Conservation (phyloP, 768 basidiomycete genomes). For the Cytidiella melzeri region DNA sequence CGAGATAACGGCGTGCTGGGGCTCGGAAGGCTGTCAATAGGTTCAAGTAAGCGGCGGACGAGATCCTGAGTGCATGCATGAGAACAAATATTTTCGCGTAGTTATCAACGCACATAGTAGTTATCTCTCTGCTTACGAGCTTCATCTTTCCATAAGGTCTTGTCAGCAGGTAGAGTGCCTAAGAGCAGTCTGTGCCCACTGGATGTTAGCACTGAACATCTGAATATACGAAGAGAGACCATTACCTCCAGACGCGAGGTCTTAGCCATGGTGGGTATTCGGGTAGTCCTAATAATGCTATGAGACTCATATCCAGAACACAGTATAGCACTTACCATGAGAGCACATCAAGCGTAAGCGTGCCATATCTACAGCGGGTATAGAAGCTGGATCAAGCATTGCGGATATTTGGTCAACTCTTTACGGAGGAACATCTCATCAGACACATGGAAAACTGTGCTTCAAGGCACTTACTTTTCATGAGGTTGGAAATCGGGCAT, state of each 20-base stretch:
- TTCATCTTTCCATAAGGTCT: conserved; percentile 54
- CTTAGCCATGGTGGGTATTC: conserved; percentile 72
- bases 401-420: conserved; percentile 57
- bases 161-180: conserved; percentile 52
- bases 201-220: not conserved
- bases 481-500: conserved; percentile 51
- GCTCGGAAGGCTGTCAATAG: conserved; percentile 39
- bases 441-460: not conserved
- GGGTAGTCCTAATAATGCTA: conserved; percentile 49
- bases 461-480: conserved; percentile 44
- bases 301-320: not conserved
- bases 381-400: conserved; percentile 45
- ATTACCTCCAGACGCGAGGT: conserved; percentile 74
- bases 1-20: conserved; percentile 34
- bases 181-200: conserved; percentile 47
- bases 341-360: conserved; percentile 51
- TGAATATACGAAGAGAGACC: no score
- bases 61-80: conserved; percentile 47
- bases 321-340: conserved; percentile 43
- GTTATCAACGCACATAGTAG: conserved; percentile 56
- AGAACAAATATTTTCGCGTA: conserved; percentile 5
- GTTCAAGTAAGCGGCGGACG: conserved; percentile 54
- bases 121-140: conserved; percentile 54
- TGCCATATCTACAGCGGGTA: conserved; percentile 48
- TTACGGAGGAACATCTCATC: conserved; percentile 8